These are phyloP conservation scores for Candida sphagnicola DNA, from an alignment of 805 yeast genomes.

Conservation along the genomic window DNA sequence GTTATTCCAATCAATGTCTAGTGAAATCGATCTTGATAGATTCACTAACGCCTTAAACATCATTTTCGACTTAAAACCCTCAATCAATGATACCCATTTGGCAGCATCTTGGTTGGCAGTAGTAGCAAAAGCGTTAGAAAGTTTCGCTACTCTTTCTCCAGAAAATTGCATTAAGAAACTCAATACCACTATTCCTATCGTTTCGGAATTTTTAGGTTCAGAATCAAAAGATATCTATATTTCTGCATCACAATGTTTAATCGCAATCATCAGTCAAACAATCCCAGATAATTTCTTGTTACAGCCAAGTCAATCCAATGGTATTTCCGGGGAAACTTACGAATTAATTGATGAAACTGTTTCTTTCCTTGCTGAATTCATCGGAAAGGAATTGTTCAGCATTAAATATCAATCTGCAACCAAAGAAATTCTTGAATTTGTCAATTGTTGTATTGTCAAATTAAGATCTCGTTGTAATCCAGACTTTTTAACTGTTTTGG, in stretches of 20 bases:
- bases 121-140: constrained; percentile 69
- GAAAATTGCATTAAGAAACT: constrained; percentile 49
- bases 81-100: constrained; percentile 75
- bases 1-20: constrained; percentile 62
- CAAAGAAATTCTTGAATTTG: constrained; percentile 65
- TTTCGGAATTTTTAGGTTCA: constrained; percentile 64
- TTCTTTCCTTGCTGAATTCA: constrained; percentile 46
- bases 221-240: constrained; percentile 60
- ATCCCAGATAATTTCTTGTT: constrained; percentile 59
- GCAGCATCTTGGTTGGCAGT: constrained; percentile 96
- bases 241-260: constrained; percentile 83
- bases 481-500: constrained; percentile 61
- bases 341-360: constrained; percentile 56
- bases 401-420: constrained; percentile 76
- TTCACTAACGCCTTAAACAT: constrained; percentile 63
- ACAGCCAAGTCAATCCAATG: constrained; percentile 39
- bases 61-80: constrained; percentile 76
- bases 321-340: constrained; percentile 44
- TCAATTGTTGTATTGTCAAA: constrained; percentile 58
- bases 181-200: constrained; percentile 44
- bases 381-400: constrained; percentile 56
- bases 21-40: constrained; percentile 57
- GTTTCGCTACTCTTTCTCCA: constrained; percentile 31
- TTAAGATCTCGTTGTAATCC: constrained; percentile 68
- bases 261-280: constrained; percentile 68